phyloP scores from a whole-genome alignment of 495 filamentous ascomycete species.

The Polyplosphaeria fusca region DNA sequence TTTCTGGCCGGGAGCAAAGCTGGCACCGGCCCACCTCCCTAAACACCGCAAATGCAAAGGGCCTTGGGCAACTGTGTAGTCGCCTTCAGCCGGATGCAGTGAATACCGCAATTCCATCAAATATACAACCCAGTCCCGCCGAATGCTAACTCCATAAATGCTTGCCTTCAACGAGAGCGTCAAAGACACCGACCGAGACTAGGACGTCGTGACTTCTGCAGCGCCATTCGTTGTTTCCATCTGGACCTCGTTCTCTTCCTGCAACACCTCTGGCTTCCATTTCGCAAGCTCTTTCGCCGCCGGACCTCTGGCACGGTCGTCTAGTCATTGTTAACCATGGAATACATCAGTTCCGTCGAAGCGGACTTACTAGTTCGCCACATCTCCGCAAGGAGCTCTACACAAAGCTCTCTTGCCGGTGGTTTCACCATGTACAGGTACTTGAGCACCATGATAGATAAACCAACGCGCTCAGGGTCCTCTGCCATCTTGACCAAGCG shows the following conservation, averaged over 20 bases:
- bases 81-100: too few relatives aligned
- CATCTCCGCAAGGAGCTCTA: constrained; percentile 81
- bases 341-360: background rate
- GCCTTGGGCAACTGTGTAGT: too few relatives aligned
- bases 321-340: constrained; percentile 27
- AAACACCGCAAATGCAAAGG: too few relatives aligned
- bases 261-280: constrained; percentile 50
- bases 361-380: constrained; percentile 70
- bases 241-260: constrained; percentile 16
- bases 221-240: constrained; percentile 17
- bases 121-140: too few relatives aligned
- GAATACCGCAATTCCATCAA: too few relatives aligned
- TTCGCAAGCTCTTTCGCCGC: constrained; percentile 49
- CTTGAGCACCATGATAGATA: constrained; percentile 50
- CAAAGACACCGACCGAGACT: too few relatives aligned
- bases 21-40: too few relatives aligned
- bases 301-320: constrained; percentile 47
- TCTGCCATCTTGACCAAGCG: constrained; percentile 76
- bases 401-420: constrained; percentile 72
- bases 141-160: too few relatives aligned
- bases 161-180: too few relatives aligned
- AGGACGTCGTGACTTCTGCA: too few relatives aligned
- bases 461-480: constrained; percentile 75
- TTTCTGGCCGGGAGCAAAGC: too few relatives aligned
- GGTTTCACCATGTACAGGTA: constrained; percentile 85